phyloP scores from a whole-genome alignment of 1,139 yeast genomes.

The Hansenula lynferdii region DNA sequence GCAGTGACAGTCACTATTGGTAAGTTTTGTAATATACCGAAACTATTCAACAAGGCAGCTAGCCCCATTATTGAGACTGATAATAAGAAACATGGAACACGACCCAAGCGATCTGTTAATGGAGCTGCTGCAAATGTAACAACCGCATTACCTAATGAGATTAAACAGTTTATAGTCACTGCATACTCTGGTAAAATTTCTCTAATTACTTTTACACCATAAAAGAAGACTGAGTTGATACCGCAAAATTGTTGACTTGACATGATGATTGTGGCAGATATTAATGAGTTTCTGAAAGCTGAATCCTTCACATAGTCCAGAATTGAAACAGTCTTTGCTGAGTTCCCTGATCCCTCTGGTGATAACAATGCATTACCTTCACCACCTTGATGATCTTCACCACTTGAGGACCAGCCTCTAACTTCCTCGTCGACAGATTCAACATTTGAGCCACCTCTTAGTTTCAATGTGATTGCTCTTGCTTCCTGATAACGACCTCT shows the following conservation, averaged over 20 bases:
- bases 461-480: slow-evolving; percentile 25
- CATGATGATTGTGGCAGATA: slow-evolving; percentile 69
- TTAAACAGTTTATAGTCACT: slow-evolving; percentile 63
- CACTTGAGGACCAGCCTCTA: slow-evolving; percentile 15
- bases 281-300: slow-evolving; percentile 50
- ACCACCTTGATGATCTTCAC: neutral
- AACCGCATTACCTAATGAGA: slow-evolving; percentile 66
- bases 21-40: slow-evolving; percentile 51
- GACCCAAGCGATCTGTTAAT: slow-evolving; percentile 68
- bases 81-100: slow-evolving; percentile 62
- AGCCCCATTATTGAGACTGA: slow-evolving; percentile 72
- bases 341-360: neutral
- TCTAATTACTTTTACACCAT: slow-evolving; percentile 80
- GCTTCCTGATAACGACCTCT: slow-evolving; percentile 33
- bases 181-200: slow-evolving; percentile 67
- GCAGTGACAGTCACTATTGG: slow-evolving; percentile 57
- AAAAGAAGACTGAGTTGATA: slow-evolving; percentile 84
- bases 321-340: slow-evolving; percentile 12
- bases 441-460: slow-evolving; percentile 28
- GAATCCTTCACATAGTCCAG: slow-evolving; percentile 45
- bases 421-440: slow-evolving; percentile 27
- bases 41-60: slow-evolving; percentile 56
- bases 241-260: slow-evolving; percentile 93
- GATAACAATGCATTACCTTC: neutral
- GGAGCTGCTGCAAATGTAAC: slow-evolving; percentile 72